Evolutionary conservation across 768 basidiomycete genomes (phyloP), one percentile per base, ranked within the genome.

Genomic region (Tulasnella sp.): DNA sequence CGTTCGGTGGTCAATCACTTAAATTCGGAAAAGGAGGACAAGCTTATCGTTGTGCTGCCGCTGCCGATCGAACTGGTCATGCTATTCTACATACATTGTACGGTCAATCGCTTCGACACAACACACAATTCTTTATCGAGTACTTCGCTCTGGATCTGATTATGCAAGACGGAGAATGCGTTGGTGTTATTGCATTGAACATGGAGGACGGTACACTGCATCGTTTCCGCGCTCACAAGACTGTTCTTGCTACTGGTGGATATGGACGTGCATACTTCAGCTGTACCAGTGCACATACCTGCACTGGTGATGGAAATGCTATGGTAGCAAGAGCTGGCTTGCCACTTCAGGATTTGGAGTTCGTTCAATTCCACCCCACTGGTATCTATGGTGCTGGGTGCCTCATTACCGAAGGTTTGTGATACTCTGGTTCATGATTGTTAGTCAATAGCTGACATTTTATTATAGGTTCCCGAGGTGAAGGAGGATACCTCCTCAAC

Each of bases 281-380:
- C 63, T 95, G 95, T 72, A 98, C 95, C 32, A 90, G 87, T 63
- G 95, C 95, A 39, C 95, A 99, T 67, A 99, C 95, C 15, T 99
- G 95, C 70, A 86, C 93, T 48, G 95, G 95, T 63, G 95, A 99
- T 58, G 95, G 95, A 54, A 96, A 96, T 62, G 95, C 88, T 28
- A 99, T 99, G 95, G 90, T 98, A 58, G 81, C 81, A 44, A 80
- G 95, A 62, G 95, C 95, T 24, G 95, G 95, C 28, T 73, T 99
- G 47, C 95, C 95, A 48, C 73, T 98, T 37, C 95, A 98, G 70
- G 95, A 99, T 69, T 67, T 84, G 55, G 95, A 99, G 68, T 99
- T 99, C 64, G 92, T 98, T n/a, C 95, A 99, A 66, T 99, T 99
- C 87, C 95, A 98, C 67, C 95, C 95, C 2, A 98, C 95, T 40